Evolutionary conservation across 2,329 filamentous ascomycete genomes (phyloP).

Genomic region (Mariannaea sp.): DNA sequence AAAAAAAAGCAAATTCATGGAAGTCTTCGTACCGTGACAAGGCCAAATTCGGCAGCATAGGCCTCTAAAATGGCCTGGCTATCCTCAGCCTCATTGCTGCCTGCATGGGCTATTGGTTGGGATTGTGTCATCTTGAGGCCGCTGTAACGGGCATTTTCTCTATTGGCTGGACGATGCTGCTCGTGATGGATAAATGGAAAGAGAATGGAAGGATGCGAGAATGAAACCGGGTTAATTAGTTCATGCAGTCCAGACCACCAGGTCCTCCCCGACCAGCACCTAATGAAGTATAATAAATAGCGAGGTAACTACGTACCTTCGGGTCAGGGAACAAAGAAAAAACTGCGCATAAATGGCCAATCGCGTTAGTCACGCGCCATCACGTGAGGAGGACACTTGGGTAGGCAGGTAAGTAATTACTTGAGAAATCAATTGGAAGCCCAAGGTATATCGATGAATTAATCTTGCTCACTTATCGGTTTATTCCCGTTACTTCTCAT

Average conservation of each 20-base stretch:
- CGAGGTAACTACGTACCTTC: too few relatives aligned
- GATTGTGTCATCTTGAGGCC: slow-evolving; percentile 38
- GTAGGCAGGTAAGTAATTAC: background rate
- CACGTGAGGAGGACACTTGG: slow-evolving; percentile 33
- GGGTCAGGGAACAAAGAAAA: slow-evolving; percentile 4
- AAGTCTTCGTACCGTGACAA: slow-evolving; percentile 46
- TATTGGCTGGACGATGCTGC: background rate
- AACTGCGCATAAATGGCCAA: background rate
- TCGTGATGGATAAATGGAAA: slow-evolving; percentile 1
- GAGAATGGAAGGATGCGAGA: too few relatives aligned
- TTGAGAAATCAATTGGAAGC: too few relatives aligned
- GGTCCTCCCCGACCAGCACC: too few relatives aligned
- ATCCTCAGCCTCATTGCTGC: slow-evolving; percentile 49
- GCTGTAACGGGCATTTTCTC: slow-evolving; percentile 25
- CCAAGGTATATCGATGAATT: too few relatives aligned
- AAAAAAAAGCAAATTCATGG: slow-evolving; percentile 6
- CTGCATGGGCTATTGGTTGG: slow-evolving; percentile 39
- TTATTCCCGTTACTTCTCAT: too few relatives aligned
- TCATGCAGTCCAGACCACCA: too few relatives aligned
- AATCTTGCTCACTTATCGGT: too few relatives aligned
- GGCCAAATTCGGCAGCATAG: slow-evolving; percentile 46
- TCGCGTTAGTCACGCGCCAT: slow-evolving; percentile 36
- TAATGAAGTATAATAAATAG: too few relatives aligned
- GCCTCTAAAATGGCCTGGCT: slow-evolving; percentile 49
- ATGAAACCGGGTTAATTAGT: too few relatives aligned